phyloP scores from a whole-genome alignment of 2,329 filamentous ascomycete genomes.

The Ramichloridium luteum region DNA sequence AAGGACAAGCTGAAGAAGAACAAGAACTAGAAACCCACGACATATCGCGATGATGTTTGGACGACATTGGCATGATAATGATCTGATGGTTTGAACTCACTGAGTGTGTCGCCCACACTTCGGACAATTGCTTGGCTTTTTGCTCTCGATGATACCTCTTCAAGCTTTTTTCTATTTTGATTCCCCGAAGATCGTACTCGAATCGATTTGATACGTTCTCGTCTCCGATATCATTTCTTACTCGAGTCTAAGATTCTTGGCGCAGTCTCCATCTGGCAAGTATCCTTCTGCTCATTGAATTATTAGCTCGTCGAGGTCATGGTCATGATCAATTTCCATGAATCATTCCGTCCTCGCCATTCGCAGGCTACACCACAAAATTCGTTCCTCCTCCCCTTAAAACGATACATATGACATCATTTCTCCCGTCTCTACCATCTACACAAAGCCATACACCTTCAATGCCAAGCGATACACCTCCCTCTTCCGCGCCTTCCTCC shows the following conservation, averaged over 20 bases:
- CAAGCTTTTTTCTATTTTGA: neutral
- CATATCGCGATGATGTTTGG: neutral
- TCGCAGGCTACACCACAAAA: neutral
- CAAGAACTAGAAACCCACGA: slow-evolving; percentile 7
- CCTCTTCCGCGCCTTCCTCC: slow-evolving; percentile 2
- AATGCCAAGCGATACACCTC: slow-evolving; percentile 4
- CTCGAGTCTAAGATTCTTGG: no score
- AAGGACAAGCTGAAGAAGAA: slow-evolving; percentile 19
- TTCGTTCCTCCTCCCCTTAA: neutral
- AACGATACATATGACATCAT: neutral
- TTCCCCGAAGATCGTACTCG: neutral
- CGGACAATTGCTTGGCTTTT: neutral
- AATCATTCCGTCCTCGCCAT: neutral
- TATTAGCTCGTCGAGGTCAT: no score
- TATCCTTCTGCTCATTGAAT: no score
- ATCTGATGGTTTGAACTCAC: neutral
- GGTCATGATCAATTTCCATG: neutral
- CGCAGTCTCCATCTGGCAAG: no score
- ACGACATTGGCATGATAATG: slow-evolving; percentile 1
- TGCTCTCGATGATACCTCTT: slow-evolving; percentile 4
- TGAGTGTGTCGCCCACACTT: neutral
- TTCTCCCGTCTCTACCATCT: neutral
- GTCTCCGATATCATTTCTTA: no score
- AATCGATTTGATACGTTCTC: no score
- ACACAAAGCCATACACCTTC: slow-evolving; percentile 9